Base-by-base conservation (phyloP, 495 filamentous ascomycete genomes). In the Neohortaea acidophila region DNA sequence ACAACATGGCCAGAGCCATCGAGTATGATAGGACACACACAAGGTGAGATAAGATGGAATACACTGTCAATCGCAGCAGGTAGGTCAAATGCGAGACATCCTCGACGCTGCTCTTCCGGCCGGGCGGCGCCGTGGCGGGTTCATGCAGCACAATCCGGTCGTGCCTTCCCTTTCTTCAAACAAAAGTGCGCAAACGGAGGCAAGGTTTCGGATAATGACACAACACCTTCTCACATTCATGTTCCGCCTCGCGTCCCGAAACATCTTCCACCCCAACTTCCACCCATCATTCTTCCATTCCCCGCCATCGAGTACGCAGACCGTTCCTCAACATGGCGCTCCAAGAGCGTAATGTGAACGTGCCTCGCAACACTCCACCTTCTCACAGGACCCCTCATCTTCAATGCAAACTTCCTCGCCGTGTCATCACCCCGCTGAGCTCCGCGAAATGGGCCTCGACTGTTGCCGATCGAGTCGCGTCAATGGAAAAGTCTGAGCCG, bases 251-350 rank as follows among this genome's bases (percentile, higher is more conserved):
- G 10, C 32, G 17, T 19, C 17, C 32, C 32, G 32, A 34, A 21
- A 34, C 32, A 34, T 34, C 32, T 34, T 20, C 4, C n/a, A 7
- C 21, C 32, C 7, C 32, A 15, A 8, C 17, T 34, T 34, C 32
- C 8, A 21, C 17, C 4, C 17, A 15, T 20, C 15, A 34, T 5
- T 21, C 32, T 20, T n/a, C 9, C 17, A 34, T 34, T 3, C 17
- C 17, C 19, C 8, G 19, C 28, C 12, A 5, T 5, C n/a, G 6
- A 5, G n/a, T 13, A 11, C n/a, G n/a, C n/a, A n/a, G n/a, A n/a
- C n/a, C n/a, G n/a, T n/a, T n/a, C n/a, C n/a, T n/a, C 33, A 41
- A 15, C 6, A 49, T 49, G 46, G 21, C 41, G 12, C 25, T 45
- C 9, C 33, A 18, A 6, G 46, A 49, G 30, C 46, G 42, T 17